Conservation (phyloP, 192 early-diverging fungal species). For the Lunasporangiospora selenospora region DNA sequence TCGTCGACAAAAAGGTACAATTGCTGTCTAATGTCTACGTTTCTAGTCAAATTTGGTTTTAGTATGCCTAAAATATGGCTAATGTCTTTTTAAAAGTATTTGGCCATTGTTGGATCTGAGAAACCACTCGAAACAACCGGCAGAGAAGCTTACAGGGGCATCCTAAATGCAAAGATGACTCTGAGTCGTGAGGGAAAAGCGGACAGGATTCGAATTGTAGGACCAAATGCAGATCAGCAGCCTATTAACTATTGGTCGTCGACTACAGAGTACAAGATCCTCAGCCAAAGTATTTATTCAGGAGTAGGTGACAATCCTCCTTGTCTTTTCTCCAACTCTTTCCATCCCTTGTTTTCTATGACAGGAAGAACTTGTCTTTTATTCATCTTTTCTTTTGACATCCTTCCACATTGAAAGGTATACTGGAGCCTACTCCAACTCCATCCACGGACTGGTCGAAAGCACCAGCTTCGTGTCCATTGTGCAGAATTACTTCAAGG, state of each 20-base stretch:
- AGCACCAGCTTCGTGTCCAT: conserved; percentile 32
- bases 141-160: neutral
- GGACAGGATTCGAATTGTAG: too few relatives aligned
- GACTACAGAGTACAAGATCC: conserved; percentile 3
- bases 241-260: neutral
- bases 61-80: neutral
- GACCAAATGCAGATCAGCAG: neutral
- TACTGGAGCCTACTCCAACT: conserved; percentile 10
- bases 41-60: neutral
- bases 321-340: neutral
- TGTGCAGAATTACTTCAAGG: conserved; percentile 23
- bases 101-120: conserved; percentile 15
- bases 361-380: neutral
- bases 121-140: neutral
- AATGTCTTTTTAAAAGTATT: conserved; percentile 4
- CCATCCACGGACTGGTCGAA: conserved; percentile 29
- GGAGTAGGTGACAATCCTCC: neutral
- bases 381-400: neutral
- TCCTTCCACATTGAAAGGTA: neutral
- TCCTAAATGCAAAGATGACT: conserved; percentile 11
- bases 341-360: neutral
- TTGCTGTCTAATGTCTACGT: neutral
- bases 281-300: neutral
- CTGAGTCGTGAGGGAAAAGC: neutral
- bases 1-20: conserved; percentile 13